Evolutionary conservation across 495 filamentous ascomycete genomes (phyloP), one percentile per base, ranked within the genome.

Genomic region (Bryoglossum gracile): DNA sequence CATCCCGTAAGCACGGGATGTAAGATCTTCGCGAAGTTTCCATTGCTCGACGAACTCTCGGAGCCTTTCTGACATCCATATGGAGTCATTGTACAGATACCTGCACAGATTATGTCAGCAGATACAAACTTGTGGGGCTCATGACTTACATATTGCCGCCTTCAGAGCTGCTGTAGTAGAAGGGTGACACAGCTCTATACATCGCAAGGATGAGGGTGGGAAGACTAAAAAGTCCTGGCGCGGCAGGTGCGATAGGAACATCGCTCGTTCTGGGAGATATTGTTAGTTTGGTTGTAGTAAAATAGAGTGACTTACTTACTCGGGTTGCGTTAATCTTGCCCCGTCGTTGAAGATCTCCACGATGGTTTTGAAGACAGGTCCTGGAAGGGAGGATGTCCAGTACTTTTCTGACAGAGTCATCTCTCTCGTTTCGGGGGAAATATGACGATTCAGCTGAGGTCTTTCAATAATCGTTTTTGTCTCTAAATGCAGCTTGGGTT

Each of bases 61-160:
- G n/a, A 97, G 75, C 25, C 75, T 70, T 45, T 86, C 81, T 0
- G 87, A 75, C 2, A 98, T 74, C 56, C 87, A 90, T 21, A 77
- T 69, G 40, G 85, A 80, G 61, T 99, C 92, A 57, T 99, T 97
- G 64, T 97, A 99, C 35, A 95, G 73, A 54, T 84, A 88, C 76
- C 78, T 81, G 16, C 13, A 30, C 23, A 13, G n/a, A 21, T 22
- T n/a, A 19, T 5, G 23, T 32, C 19, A 36, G 8, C 25, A 5
- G 30, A 25, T 26, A 6, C 9, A 42, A 16, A 10, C 22, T 38
- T 9, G n/a, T n/a, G n/a, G n/a, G 18, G n/a, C 23, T 8, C 8
- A 25, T 4, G 26, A 30, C 71, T 56, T 65, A 75, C 86, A 95
- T 92, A 57, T 85, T 87, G 3, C 88, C 88, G 21, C 81, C 77